Evolutionary conservation across 1,139 yeast genomes (phyloP).

Genomic region (Taphrina betulina): DNA sequence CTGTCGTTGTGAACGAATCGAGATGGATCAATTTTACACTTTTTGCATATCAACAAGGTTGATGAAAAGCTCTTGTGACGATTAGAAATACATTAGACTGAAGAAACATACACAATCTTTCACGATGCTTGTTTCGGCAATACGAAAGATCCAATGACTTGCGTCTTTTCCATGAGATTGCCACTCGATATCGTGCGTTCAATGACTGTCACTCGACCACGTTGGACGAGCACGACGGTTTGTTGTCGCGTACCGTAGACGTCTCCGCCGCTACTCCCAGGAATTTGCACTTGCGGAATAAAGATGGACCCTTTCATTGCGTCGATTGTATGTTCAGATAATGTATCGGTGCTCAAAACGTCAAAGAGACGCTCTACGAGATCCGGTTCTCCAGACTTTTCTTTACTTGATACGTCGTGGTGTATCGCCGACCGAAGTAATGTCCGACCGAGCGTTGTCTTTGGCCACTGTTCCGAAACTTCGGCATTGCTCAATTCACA

Average conservation of each 20-base stretch:
- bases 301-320: conserved; percentile 63
- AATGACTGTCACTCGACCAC: conserved; percentile 47
- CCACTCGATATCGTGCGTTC: conserved; percentile 50
- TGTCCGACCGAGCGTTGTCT: conserved; percentile 56
- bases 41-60: too few relatives aligned
- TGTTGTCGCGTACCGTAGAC: conserved; percentile 90
- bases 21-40: too few relatives aligned
- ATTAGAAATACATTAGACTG: too few relatives aligned
- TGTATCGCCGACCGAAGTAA: conserved; percentile 50
- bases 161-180: too few relatives aligned
- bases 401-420: too few relatives aligned
- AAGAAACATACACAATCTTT: too few relatives aligned
- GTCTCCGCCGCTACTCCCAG: background rate
- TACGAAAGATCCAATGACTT: too few relatives aligned
- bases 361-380: conserved; percentile 56
- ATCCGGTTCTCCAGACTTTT: conserved; percentile 45
- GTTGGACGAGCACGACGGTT: conserved; percentile 65
- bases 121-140: too few relatives aligned
- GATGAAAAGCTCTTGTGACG: too few relatives aligned
- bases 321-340: conserved; percentile 43
- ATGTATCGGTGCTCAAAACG: conserved; percentile 54
- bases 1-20: too few relatives aligned
- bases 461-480: conserved; percentile 68
- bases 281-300: conserved; percentile 43
- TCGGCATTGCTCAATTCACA: conserved; percentile 66